Conservation (phyloP, 352 stramenopile genomes). For the Aphanomyces cochlioides region DNA sequence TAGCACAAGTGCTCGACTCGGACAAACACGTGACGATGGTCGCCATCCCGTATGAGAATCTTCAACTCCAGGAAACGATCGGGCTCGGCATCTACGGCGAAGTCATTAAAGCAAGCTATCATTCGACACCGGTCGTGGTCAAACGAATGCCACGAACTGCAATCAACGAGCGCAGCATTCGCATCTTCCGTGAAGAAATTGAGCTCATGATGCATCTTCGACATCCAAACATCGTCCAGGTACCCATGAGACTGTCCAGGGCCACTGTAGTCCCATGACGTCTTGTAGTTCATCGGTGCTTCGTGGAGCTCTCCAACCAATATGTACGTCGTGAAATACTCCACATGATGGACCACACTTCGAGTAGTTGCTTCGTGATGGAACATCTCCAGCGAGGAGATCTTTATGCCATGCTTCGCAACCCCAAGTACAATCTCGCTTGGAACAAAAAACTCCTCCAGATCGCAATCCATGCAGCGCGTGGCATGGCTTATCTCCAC, state of each 20-base stretch:
- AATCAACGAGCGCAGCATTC: constrained; percentile 46
- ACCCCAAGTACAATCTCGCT: constrained; percentile 47
- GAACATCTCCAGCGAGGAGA: constrained; percentile 80
- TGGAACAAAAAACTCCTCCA: constrained; percentile 72
- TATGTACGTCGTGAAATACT: constrained; percentile 34
- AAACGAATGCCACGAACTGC: constrained; percentile 65
- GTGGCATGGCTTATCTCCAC: constrained; percentile 84
- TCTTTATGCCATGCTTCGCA: constrained; percentile 54
- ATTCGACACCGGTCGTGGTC: constrained; percentile 67
- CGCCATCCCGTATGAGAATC: constrained; percentile 21
- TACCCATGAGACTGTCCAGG: not conserved
- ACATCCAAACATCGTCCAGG: constrained; percentile 67
- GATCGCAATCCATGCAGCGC: constrained; percentile 78
- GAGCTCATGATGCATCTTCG: constrained; percentile 63
- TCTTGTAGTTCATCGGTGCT: constrained; percentile 52
- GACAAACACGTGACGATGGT: constrained; percentile 8
- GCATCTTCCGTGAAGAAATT: constrained; percentile 70
- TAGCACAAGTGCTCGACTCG: not conserved
- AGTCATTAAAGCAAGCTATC: constrained; percentile 62
- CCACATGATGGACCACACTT: constrained; percentile 1
- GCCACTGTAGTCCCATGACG: too few relatives aligned
- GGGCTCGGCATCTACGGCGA: constrained; percentile 55
- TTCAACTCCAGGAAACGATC: constrained; percentile 3
- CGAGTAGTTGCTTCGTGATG: constrained; percentile 46
- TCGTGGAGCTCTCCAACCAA: constrained; percentile 63